phyloP scores from a whole-genome alignment of 352 stramenopile genomes.

The Globisporangium echinulatum region DNA sequence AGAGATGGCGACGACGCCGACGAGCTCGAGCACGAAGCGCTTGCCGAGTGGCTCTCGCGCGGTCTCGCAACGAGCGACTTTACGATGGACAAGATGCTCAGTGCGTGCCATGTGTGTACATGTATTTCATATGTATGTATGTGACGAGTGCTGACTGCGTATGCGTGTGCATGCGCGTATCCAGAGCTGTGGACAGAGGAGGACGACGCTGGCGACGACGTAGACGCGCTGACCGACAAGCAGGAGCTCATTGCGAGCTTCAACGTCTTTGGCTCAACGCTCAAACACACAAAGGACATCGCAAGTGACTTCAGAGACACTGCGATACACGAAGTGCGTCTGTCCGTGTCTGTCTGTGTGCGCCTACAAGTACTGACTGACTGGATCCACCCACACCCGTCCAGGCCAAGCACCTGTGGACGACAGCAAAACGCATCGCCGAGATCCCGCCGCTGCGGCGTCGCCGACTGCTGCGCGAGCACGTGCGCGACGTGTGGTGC shows the following conservation, averaged over 20 bases:
- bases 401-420: constrained; percentile 34
- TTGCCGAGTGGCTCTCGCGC: constrained; percentile 67
- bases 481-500: constrained; percentile 46
- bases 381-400: background rate
- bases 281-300: constrained; percentile 40
- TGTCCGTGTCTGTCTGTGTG: no score
- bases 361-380: no score
- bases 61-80: constrained; percentile 57
- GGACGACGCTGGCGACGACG: constrained; percentile 31
- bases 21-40: constrained; percentile 62
- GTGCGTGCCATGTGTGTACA: constrained; percentile 17
- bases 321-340: constrained; percentile 23
- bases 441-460: constrained; percentile 52
- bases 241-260: constrained; percentile 57
- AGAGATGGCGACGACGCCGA: constrained; percentile 20
- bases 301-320: constrained; percentile 30
- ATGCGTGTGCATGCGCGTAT: background rate
- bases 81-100: constrained; percentile 72
- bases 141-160: background rate
- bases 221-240: constrained; percentile 39
- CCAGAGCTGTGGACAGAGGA: constrained; percentile 68
- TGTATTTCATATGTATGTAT: background rate
- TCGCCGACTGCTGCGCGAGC: constrained; percentile 48
- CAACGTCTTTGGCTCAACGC: constrained; percentile 31
- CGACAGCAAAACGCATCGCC: constrained; percentile 37